phyloP scores from a whole-genome alignment of 129 eudicot species.

The Oenanthe sinensis region DNA sequence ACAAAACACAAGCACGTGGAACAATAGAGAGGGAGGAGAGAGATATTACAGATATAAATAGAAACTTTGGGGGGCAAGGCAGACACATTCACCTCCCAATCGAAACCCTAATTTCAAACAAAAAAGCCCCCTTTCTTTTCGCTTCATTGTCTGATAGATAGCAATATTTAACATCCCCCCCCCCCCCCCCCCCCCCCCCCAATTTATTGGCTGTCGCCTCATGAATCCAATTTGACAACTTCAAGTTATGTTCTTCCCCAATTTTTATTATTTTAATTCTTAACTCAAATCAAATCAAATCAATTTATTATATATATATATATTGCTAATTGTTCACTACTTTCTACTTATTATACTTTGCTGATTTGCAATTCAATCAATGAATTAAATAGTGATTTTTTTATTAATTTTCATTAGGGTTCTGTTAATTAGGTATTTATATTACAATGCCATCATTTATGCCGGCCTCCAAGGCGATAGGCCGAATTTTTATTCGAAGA shows the following conservation, averaged over 20 bases:
- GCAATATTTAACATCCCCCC: neutral
- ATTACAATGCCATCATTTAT: conserved; percentile 43
- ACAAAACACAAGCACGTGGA: neutral
- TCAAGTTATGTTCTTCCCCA: conserved; percentile 1
- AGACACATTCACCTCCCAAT: neutral
- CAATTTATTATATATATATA: neutral
- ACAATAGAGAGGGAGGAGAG: neutral
- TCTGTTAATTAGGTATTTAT: neutral
- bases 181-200: neutral
- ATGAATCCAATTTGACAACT: conserved; percentile 6
- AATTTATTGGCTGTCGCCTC: neutral
- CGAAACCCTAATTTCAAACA: neutral
- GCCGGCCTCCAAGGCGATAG: conserved; percentile 38
- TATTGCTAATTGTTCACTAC: neutral
- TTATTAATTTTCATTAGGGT: neutral
- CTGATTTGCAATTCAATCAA: neutral
- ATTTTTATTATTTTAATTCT: neutral
- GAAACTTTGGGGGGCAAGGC: neutral
- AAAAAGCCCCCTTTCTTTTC: neutral
- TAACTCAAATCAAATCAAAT: neutral
- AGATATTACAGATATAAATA: neutral
- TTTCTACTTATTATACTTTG: neutral
- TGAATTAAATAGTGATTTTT: neutral
- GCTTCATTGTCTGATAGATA: neutral
- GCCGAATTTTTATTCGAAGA: conserved; percentile 27